Evolutionary conservation across 2,329 filamentous ascomycete species (phyloP), one percentile per base, ranked within the genome.

Genomic region (Cladophialophora exuberans): DNA sequence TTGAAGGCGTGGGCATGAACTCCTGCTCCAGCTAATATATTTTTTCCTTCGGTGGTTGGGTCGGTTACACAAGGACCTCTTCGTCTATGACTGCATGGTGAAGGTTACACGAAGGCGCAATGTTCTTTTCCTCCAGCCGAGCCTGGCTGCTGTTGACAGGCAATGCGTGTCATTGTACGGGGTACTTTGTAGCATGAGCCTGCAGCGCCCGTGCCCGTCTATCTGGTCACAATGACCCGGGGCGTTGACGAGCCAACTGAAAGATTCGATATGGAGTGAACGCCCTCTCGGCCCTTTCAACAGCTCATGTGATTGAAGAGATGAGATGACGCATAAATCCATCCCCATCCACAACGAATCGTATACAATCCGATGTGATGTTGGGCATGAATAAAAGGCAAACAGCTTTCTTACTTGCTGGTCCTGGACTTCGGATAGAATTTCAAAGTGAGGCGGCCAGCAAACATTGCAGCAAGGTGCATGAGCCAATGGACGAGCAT

Each of bases 361-460:
- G 13, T 28, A 13, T 15, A 31, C 20, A 17, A 17, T 20, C n/a
- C 36, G 15, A 31, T 22, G 25, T 22, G 30, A 20, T 30, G 52
- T 59, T 53, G 56, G 56, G 56, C 56, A 59, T 17, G 26, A 55
- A 59, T 43, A 38, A 11, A 23, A 10, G 33, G 49, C 39, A 51
- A 41, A 54, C 45, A 33, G 51, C 9, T 39, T 7, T 11, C 33
- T 49, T n/a, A 49, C 46, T 49, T 35, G 46, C 23, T 18, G 17
- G 30, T n/a, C n/a, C n/a, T n/a, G n/a, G n/a, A n/a, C n/a, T n/a
- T n/a, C n/a, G 17, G 6, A 15, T 23, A 18, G 18, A 11, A 17
- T 31, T 20, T 22, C 18, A 59, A 59, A 59, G 56, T 59, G 56
- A 59, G 56, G 56, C 56, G 48, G 30, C 56, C 56, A 56, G 30